Evolutionary conservation across 768 basidiomycete genomes (phyloP).

Genomic region (Chlorophyllum brunneum): DNA sequence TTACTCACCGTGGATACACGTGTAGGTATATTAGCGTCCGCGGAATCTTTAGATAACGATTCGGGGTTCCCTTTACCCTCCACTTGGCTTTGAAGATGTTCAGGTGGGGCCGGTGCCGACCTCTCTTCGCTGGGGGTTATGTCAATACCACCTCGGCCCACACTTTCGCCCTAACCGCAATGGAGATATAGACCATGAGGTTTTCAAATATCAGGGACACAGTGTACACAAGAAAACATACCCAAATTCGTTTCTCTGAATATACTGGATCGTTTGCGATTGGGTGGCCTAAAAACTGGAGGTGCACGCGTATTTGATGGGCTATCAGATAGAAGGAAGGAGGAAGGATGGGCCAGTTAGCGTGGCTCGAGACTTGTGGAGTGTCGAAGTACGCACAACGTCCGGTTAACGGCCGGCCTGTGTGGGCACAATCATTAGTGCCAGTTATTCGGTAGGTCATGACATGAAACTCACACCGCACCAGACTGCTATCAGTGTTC

Average conservation of each 20-base stretch:
- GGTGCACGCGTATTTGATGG: constrained; percentile 95
- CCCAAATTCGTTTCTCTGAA: constrained; percentile 77
- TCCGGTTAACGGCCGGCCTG: constrained; percentile 87
- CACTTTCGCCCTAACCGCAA: constrained; percentile 51
- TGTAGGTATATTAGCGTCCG: constrained; percentile 9
- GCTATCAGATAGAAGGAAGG: constrained; percentile 42
- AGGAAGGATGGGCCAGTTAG: not conserved
- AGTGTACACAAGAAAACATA: constrained; percentile 24
- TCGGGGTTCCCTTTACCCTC: constrained; percentile 45
- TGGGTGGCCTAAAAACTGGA: constrained; percentile 90
- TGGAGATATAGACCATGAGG: not conserved
- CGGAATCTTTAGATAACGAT: constrained; percentile 25
- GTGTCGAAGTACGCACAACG: constrained; percentile 60
- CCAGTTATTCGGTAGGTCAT: constrained; percentile 1
- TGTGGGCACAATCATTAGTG: constrained; percentile 8
- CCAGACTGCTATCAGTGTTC: constrained; percentile 77
- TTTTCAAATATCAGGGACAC: not conserved
- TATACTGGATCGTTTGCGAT: constrained; percentile 97
- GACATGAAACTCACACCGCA: constrained; percentile 58
- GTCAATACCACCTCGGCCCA: constrained; percentile 83
- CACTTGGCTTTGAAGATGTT: constrained; percentile 38
- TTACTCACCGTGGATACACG: constrained; percentile 25
- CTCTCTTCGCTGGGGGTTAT: constrained; percentile 64
- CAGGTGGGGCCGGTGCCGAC: constrained; percentile 54
- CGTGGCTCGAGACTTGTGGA: not conserved